Evolutionary conservation across 108 stramenopile species (phyloP).

Genomic region (Skeletonema grethae): DNA sequence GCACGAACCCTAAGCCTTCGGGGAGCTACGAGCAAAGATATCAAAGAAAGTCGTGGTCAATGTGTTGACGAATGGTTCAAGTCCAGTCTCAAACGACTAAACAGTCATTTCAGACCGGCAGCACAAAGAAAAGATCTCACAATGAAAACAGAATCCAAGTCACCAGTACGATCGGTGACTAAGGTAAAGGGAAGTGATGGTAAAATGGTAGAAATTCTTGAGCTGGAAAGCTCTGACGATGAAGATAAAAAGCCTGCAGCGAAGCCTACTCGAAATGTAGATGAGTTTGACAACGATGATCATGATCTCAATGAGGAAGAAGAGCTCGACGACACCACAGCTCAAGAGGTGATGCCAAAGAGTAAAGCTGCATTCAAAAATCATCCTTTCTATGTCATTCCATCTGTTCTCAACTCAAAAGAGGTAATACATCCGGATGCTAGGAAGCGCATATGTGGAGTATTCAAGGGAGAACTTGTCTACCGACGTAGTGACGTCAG

Average conservation of each 20-base stretch:
- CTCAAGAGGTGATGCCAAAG: slow-evolving; percentile 77
- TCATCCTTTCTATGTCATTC: slow-evolving; percentile 72
- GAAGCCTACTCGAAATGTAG: background rate
- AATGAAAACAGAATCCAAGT: slow-evolving; percentile 7
- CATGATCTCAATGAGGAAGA: slow-evolving; percentile 57
- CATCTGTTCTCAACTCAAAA: slow-evolving; percentile 61
- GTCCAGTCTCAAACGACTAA: slow-evolving; percentile 26
- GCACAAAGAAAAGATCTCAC: background rate
- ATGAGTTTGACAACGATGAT: slow-evolving; percentile 16
- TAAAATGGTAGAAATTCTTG: slow-evolving; percentile 48
- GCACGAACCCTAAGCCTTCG: slow-evolving; percentile 62
- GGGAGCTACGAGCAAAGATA: slow-evolving; percentile 54
- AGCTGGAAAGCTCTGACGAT: slow-evolving; percentile 38
- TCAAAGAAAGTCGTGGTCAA: slow-evolving; percentile 29
- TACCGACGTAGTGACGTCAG: slow-evolving; percentile 74
- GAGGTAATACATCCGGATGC: slow-evolving; percentile 84
- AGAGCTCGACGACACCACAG: slow-evolving; percentile 39
- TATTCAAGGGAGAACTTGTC: slow-evolving; percentile 88
- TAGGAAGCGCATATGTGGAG: slow-evolving; percentile 66
- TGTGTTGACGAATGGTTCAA: slow-evolving; percentile 53
- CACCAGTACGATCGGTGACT: slow-evolving; percentile 20
- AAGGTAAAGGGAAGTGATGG: slow-evolving; percentile 31
- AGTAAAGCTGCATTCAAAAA: slow-evolving; percentile 78
- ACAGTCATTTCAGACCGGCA: slow-evolving; percentile 4
- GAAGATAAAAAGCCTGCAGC: slow-evolving; percentile 16